Evolutionary conservation across 768 basidiomycete species (phyloP).

Genomic region (Phanerochaete sordida): DNA sequence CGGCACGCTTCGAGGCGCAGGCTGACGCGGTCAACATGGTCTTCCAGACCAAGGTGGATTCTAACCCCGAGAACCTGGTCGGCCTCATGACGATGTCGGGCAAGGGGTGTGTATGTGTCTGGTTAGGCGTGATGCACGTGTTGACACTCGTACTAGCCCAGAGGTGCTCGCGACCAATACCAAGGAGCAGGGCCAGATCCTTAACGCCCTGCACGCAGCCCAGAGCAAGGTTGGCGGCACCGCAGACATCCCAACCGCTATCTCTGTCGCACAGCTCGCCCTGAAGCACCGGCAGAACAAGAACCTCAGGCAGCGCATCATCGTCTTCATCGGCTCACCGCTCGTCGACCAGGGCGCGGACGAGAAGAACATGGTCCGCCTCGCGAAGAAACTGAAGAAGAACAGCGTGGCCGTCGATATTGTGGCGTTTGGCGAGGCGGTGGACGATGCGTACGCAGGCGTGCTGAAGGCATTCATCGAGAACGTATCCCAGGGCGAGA

Average conservation of each 20-base stretch:
- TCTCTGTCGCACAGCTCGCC: conserved; percentile 92
- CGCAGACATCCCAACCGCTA: conserved; percentile 85
- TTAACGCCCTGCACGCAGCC: conserved; percentile 71
- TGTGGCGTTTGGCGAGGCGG: conserved; percentile 85
- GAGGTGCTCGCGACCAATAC: conserved; percentile 96
- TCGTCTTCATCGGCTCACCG: conserved; percentile 92
- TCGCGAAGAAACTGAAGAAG: conserved; percentile 98
- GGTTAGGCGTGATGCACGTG: neutral
- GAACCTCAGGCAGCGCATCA: conserved; percentile 93
- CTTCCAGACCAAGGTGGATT: conserved; percentile 90
- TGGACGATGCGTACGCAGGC: conserved; percentile 68
- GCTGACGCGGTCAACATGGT: conserved; percentile 86
- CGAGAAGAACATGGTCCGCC: conserved; percentile 76
- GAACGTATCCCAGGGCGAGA: conserved; percentile 74
- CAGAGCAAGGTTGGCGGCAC: conserved; percentile 73
- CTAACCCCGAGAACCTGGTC: conserved; percentile 97
- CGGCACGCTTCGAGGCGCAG: conserved; percentile 87
- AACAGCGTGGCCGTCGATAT: conserved; percentile 97
- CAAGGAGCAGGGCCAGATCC: conserved; percentile 90
- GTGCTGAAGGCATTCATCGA: conserved; percentile 83
- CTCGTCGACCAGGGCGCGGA: conserved; percentile 66
- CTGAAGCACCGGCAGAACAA: conserved; percentile 98
- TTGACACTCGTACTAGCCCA: conserved; percentile 48
- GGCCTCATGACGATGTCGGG: conserved; percentile 98
- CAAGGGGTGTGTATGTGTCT: conserved; percentile 60